Base-by-base conservation (phyloP, 2,329 filamentous ascomycete genomes). In the Colletotrichum salicis region DNA sequence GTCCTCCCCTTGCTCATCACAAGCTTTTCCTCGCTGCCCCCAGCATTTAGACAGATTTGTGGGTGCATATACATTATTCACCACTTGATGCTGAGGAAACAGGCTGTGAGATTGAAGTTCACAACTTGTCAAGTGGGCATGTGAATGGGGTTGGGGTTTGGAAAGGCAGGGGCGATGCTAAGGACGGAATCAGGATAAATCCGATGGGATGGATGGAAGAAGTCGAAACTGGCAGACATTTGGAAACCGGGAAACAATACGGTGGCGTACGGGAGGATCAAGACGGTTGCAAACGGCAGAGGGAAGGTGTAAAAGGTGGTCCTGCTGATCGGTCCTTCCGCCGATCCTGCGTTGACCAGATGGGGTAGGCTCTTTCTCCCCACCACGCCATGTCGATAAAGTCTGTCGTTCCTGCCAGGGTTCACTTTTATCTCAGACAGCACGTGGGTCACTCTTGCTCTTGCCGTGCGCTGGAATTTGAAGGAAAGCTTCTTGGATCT, bases 361-460 rank as follows among this genome's bases (percentile, higher is more conserved):
- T 48, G 15, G 31, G 37, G 24, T 12, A n/a, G 56, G 41, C 22
- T 54, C 15, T 6, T n/a, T 29, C 19, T 35, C 55, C 54, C 56
- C 56, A 59, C 56, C 33, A 59, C 15, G 54, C 24, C 54, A 27
- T 65, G 58, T 63, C 65, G 59, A 68, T 51, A 68, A 63, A 63
- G 41, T 31, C 64, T 55, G 60, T 27, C 31, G 55, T 35, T 31
- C 56, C 27, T 61, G 48, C 65, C 65, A 63, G 51, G 52, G 60
- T 65, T 69, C 41, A 54, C 31, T 59, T 64, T 35, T 54, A 65
- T 65, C 54, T 65, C 37, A 59, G 22, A 69, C 41, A 65, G 60
- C 59, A 62, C 59, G 41, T 58, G 45, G 52, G 61, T n/a, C 24
- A 35, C 22, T 52, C 61, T 56, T 65, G 54, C 61, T 58, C 22